Conservation (phyloP, 805 yeast species). For the Nakazawaea anatomiae region DNA sequence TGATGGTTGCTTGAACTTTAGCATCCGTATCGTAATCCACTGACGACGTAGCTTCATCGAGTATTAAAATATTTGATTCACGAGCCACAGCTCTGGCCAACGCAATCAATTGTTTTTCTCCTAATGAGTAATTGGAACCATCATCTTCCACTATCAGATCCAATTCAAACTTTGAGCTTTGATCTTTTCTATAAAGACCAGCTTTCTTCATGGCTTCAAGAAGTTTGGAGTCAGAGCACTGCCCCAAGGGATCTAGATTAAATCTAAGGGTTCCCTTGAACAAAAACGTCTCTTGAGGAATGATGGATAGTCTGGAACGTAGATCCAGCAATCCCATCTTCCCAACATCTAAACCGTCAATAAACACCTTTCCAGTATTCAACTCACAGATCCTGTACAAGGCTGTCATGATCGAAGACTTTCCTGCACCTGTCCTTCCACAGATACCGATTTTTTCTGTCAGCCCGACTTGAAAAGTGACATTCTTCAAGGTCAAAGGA, state of each 20-base stretch:
- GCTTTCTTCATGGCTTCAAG: constrained; percentile 58
- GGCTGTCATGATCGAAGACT: constrained; percentile 68
- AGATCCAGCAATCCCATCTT: constrained; percentile 46
- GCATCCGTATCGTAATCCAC: constrained; percentile 72
- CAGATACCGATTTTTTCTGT: constrained; percentile 25
- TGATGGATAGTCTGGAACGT: constrained; percentile 55
- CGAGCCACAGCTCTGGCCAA: constrained; percentile 69
- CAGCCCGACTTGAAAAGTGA: constrained; percentile 26
- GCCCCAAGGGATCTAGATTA: constrained; percentile 59
- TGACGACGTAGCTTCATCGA: constrained; percentile 76
- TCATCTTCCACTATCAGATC: constrained; percentile 58
- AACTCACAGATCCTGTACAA: constrained; percentile 64
- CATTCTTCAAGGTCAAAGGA: constrained; percentile 58
- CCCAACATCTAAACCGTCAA: constrained; percentile 53
- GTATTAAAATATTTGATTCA: constrained; percentile 49
- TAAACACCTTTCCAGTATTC: constrained; percentile 32
- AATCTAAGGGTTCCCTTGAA: constrained; percentile 53
- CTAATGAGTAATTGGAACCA: constrained; percentile 65
- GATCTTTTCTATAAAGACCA: constrained; percentile 36
- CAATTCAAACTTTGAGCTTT: constrained; percentile 51
- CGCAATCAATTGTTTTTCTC: constrained; percentile 66
- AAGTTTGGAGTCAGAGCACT: constrained; percentile 41
- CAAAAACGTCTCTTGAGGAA: constrained; percentile 69
- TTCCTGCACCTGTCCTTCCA: constrained; percentile 58
- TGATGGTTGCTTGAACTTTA: constrained; percentile 56